Evolutionary conservation across 306 rosid genomes (phyloP), one percentile per base, ranked within the genome.

Genomic region (Medicago lupulina): DNA sequence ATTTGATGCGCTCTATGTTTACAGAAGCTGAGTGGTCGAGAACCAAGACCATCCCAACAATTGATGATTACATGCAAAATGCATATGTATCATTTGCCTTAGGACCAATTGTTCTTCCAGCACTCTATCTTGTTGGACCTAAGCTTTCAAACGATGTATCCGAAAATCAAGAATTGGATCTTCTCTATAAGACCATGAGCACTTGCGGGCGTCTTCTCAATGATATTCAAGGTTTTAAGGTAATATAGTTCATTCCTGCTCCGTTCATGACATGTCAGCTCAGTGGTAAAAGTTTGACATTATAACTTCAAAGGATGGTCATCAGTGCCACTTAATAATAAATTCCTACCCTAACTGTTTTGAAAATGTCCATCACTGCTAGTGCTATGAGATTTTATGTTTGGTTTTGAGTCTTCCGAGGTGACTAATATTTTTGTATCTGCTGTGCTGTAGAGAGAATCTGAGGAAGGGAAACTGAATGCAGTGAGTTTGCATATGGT

Each of bases 81-180:
- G 97, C 80, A 11, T 81, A 71, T 36, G 46, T 79, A 34, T 87
- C 96, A 63, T 85, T 85, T 83, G 98, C 92, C 74, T 81, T 90
- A 16, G 97, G 97, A 70, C 90, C 95, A 23, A 84, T 86, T 7
- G 89, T 95, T 70, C 98, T 95, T 74, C 95, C 97, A 40, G 70
- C 91, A 14, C 89, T 92, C 61, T 90, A 85, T 72, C 85, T 95
- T 17, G 79, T 92, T 2, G 98, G 96, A 71, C 96, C 95, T 71
- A 83, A 85, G 86, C 90, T 87, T 79, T 81, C 96, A 2, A 80
- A 78, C 58, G 83, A 76, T 34, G 79, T 23, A 17, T 72, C 77
- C 13, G 82, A 71, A 77, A 86, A 9, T 78, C 59, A 80, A 0
- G 92, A 95, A 75, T 68, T 77, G 76, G 40, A 86, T 73, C 6